phyloP scores from a whole-genome alignment of 345 rosid species.

The Barbarea vulgaris region DNA sequence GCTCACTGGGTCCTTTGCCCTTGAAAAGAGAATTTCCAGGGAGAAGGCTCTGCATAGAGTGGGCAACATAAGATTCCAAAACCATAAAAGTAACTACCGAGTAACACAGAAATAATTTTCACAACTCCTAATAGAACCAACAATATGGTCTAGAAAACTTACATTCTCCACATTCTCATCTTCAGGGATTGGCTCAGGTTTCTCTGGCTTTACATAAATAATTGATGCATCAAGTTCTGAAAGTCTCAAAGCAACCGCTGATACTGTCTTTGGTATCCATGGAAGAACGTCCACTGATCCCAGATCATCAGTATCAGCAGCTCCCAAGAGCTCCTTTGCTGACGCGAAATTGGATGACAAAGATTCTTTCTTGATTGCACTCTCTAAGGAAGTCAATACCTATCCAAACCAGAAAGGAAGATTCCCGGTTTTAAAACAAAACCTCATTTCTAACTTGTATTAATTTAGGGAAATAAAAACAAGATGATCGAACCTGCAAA shows the following conservation, averaged over 20 bases:
- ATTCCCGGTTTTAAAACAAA: background rate
- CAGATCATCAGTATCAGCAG: conserved; percentile 39
- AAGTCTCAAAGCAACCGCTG: conserved; percentile 89
- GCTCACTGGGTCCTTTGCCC: conserved; percentile 51
- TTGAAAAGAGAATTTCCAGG: conserved; percentile 48
- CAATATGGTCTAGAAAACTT: conserved; percentile 41
- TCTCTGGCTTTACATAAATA: conserved; percentile 57
- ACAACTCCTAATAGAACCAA: conserved; percentile 2
- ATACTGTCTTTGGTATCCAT: conserved; percentile 92
- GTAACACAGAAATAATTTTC: conserved; percentile 1
- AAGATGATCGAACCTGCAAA: conserved; percentile 58
- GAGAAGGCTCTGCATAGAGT: conserved; percentile 58
- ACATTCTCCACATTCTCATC: conserved; percentile 60
- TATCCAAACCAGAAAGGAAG: conserved; percentile 39
- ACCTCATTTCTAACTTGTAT: background rate
- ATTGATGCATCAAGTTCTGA: conserved; percentile 75
- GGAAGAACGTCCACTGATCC: conserved; percentile 68
- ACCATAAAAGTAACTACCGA: background rate
- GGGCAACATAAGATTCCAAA: conserved; percentile 23
- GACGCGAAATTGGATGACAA: conserved; percentile 63
- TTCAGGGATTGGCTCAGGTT: conserved; percentile 48
- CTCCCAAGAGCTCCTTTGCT: conserved; percentile 70
- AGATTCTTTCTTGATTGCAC: conserved; percentile 66
- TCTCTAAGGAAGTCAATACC: conserved; percentile 75
- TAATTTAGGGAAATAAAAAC: conserved; percentile 10